These are phyloP conservation scores for Chaetomiaceae sp. DNA, from an alignment of 2,329 filamentous ascomycete species.

Conservation along the genomic window DNA sequence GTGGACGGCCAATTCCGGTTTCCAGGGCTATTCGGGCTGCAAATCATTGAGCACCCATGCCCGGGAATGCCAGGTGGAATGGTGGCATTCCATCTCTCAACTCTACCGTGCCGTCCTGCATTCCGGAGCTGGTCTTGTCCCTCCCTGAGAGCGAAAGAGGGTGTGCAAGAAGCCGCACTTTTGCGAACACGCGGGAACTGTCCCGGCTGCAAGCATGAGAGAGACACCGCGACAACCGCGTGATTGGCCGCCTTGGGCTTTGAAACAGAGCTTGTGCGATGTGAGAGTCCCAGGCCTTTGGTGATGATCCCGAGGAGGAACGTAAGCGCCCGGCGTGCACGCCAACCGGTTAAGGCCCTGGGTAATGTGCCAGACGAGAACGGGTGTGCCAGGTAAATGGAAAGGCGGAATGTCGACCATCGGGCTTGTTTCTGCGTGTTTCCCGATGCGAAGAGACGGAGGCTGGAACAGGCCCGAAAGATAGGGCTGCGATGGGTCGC, in stretches of 20 bases:
- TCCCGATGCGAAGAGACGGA: background rate
- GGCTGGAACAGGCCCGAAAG: no score
- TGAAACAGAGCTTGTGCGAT: conserved; percentile 14
- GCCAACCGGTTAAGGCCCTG: background rate
- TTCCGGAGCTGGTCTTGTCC: background rate
- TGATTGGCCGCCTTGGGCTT: conserved; percentile 4
- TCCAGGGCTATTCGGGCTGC: background rate
- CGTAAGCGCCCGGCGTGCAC: conserved; percentile 7
- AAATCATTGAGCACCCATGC: background rate
- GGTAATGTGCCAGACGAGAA: background rate
- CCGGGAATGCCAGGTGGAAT: background rate
- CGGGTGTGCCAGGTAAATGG: background rate
- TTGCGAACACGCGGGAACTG: conserved; percentile 3
- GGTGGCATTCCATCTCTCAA: background rate
- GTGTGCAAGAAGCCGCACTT: background rate
- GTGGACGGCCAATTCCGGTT: background rate
- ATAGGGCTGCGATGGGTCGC: background rate
- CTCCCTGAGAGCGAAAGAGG: background rate
- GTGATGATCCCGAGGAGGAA: background rate
- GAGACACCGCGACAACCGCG: background rate
- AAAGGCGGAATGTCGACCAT: background rate
- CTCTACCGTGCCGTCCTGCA: background rate
- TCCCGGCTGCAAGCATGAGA: conserved; percentile 1
- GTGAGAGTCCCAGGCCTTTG: background rate
- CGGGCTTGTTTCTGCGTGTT: background rate